Evolutionary conservation across 2,329 filamentous ascomycete genomes (phyloP).

Genomic region (Botrytis pseudocinerea): DNA sequence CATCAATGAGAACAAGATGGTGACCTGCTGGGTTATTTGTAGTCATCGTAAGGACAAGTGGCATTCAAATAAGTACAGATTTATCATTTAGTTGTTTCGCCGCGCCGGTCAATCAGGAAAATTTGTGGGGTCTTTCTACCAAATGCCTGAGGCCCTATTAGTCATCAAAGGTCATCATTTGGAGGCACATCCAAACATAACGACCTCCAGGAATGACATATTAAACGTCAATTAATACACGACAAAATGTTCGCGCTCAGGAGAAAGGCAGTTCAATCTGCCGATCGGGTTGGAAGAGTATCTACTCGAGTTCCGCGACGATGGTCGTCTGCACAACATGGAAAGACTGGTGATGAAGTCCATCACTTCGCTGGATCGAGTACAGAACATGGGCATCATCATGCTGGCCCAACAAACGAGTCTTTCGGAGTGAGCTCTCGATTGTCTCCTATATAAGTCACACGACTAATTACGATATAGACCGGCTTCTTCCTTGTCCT

Average conservation of each 20-base stretch:
- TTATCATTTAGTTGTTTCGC: not conserved
- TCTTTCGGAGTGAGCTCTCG: conserved; percentile 51
- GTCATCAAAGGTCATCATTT: conserved; percentile 7
- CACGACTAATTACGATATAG: conserved; percentile 40
- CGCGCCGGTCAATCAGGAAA: not conserved
- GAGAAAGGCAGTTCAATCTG: conserved; percentile 39
- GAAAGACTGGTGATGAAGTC: conserved; percentile 31
- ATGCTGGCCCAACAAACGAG: conserved; percentile 47
- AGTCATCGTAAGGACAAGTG: conserved; percentile 40
- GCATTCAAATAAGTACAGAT: conserved; percentile 24
- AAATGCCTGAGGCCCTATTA: not conserved
- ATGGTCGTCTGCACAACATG: conserved; percentile 33
- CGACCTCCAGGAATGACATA: not conserved
- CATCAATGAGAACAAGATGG: conserved; percentile 22
- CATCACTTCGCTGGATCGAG: conserved; percentile 29
- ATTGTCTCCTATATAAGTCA: not conserved
- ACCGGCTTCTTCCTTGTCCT: conserved; percentile 50
- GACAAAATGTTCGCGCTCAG: conserved; percentile 40
- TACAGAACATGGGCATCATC: conserved; percentile 39
- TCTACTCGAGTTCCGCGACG: conserved; percentile 27
- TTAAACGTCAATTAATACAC: conserved; percentile 36
- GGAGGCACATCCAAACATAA: not conserved
- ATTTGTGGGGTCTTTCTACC: not conserved
- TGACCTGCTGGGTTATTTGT: conserved; percentile 23
- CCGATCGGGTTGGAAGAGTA: conserved; percentile 32